phyloP scores from a whole-genome alignment of 768 basidiomycete genomes.

The Dendrothele bispora region DNA sequence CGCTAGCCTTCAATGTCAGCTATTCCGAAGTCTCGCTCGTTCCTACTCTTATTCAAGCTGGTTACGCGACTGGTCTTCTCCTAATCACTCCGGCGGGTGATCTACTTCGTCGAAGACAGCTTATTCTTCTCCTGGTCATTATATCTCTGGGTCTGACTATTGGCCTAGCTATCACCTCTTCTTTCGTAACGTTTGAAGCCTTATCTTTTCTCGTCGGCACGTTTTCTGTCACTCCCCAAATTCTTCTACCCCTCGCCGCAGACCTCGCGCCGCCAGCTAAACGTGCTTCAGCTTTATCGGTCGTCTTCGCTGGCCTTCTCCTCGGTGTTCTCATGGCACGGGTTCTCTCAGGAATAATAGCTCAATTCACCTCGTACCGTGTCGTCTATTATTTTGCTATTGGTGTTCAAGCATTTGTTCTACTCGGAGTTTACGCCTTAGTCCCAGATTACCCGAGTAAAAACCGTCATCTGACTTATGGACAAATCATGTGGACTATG shows the following conservation, averaged over 20 bases:
- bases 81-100: slow-evolving; percentile 84
- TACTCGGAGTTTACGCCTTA: slow-evolving; percentile 57
- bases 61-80: slow-evolving; percentile 70
- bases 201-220: slow-evolving; percentile 73
- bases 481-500: slow-evolving; percentile 73
- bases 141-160: slow-evolving; percentile 62
- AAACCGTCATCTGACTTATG: slow-evolving; percentile 63
- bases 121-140: slow-evolving; percentile 60
- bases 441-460: slow-evolving; percentile 88
- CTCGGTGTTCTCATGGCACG: slow-evolving; percentile 75
- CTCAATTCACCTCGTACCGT: slow-evolving; percentile 69
- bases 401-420: slow-evolving; percentile 62
- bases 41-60: slow-evolving; percentile 67
- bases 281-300: slow-evolving; percentile 74
- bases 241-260: slow-evolving; percentile 75
- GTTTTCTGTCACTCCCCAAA: slow-evolving; percentile 69
- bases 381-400: slow-evolving; percentile 80
- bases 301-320: slow-evolving; percentile 67
- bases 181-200: slow-evolving; percentile 59
- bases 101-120: slow-evolving; percentile 70
- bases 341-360: slow-evolving; percentile 74
- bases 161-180: slow-evolving; percentile 64
- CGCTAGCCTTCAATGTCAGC: slow-evolving; percentile 37
- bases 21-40: slow-evolving; percentile 46
- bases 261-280: slow-evolving; percentile 78